These are phyloP conservation scores for Tulasnella calospora DNA, from an alignment of 768 basidiomycete genomes.

Conservation along the genomic window DNA sequence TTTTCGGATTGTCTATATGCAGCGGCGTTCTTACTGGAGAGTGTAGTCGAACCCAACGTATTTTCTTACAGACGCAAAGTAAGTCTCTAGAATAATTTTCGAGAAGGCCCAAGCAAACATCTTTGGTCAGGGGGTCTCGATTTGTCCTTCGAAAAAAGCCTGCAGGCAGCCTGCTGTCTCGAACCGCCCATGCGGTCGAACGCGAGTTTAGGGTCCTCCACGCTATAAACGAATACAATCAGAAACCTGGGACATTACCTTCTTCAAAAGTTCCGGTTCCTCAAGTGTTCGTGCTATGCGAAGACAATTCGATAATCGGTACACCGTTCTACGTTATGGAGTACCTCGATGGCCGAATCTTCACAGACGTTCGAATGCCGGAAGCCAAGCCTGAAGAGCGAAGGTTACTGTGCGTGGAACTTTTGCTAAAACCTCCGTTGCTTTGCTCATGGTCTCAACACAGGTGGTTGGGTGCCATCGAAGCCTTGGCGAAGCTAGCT, in stretches of 20 bases:
- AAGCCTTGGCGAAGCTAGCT: conserved; percentile 62
- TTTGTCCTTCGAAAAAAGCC: conserved; percentile 94
- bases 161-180: conserved; percentile 75
- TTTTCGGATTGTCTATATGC: not conserved
- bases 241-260: conserved; percentile 45
- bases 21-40: not conserved
- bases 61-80: conserved; percentile 76
- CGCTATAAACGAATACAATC: conserved; percentile 73
- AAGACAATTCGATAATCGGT: conserved; percentile 70
- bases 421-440: not conserved
- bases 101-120: not conserved
- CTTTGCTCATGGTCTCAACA: not conserved
- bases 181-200: conserved; percentile 92
- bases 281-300: conserved; percentile 74
- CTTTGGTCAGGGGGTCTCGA: conserved; percentile 44
- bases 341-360: conserved; percentile 89
- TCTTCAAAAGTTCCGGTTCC: conserved; percentile 73
- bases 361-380: conserved; percentile 75
- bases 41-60: conserved; percentile 91
- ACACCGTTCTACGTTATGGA: conserved; percentile 97
- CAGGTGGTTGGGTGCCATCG: conserved; percentile 76
- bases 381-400: conserved; percentile 59
- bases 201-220: conserved; percentile 80
- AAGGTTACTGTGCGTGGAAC: conserved; percentile 58
- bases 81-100: conserved; percentile 32